phyloP scores from a whole-genome alignment of 1,284 basidiomycete species.

The Marasmius sp. region DNA sequence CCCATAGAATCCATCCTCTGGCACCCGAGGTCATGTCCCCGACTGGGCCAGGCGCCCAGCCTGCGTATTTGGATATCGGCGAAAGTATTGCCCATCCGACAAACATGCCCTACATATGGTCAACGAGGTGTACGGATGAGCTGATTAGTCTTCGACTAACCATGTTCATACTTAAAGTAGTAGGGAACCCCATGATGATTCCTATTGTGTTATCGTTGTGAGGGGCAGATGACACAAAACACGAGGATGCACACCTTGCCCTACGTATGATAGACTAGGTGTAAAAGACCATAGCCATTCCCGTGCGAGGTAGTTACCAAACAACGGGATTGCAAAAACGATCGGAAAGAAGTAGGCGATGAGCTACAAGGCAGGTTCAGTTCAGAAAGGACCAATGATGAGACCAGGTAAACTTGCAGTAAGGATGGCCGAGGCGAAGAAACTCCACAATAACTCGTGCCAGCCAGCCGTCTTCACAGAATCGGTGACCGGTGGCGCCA shows the following conservation, averaged over 20 bases:
- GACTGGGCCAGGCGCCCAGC: constrained; percentile 91
- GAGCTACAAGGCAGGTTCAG: constrained; percentile 44
- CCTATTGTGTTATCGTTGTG: constrained; percentile 43
- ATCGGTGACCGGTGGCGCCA: constrained; percentile 28
- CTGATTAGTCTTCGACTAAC: constrained; percentile 36
- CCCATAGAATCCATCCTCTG: constrained; percentile 94
- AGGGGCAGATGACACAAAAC: constrained; percentile 4
- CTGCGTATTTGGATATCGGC: constrained; percentile 76
- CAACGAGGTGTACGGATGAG: background rate
- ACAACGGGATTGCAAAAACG: constrained; percentile 88
- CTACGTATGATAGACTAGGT: constrained; percentile 88
- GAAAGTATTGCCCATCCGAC: constrained; percentile 93
- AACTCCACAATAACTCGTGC: constrained; percentile 74
- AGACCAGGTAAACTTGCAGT: constrained; percentile 52
- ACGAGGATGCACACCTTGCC: constrained; percentile 61
- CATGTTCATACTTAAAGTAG: constrained; percentile 90
- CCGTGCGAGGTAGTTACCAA: constrained; percentile 83
- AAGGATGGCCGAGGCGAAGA: constrained; percentile 65
- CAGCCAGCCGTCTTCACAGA: constrained; percentile 64
- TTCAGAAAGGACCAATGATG: background rate
- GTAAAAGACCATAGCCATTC: constrained; percentile 96
- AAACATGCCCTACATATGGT: constrained; percentile 74
- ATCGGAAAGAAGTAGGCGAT: constrained; percentile 86
- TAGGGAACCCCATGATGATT: constrained; percentile 97
- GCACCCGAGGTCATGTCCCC: constrained; percentile 83